phyloP scores from a whole-genome alignment of 768 basidiomycete genomes.

The Naganishia onofrii region DNA sequence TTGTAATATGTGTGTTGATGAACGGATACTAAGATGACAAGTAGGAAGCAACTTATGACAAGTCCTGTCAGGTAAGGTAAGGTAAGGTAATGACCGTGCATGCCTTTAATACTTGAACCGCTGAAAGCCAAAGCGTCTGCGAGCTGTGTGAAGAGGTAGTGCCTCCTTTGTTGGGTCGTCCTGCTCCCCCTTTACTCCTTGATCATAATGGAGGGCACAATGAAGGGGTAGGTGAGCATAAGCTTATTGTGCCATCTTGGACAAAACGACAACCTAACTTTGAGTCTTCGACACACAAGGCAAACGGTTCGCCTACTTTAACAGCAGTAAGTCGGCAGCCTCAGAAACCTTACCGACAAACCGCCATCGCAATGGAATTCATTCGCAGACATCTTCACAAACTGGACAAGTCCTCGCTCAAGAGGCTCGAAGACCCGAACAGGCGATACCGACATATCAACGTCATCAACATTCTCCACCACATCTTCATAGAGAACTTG shows the following conservation, averaged over 20 bases:
- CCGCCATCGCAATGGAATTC: no score
- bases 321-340: no score
- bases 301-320: no score
- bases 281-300: no score
- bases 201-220: neutral
- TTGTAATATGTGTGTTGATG: neutral
- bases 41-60: neutral
- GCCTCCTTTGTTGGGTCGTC: neutral
- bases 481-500: neutral
- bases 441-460: neutral
- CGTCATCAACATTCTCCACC: neutral
- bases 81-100: no score
- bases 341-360: no score
- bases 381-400: neutral
- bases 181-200: neutral
- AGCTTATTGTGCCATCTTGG: neutral
- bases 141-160: neutral
- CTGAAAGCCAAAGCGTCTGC: neutral
- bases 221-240: neutral
- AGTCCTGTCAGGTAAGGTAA: no score
- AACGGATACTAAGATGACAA: neutral
- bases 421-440: neutral
- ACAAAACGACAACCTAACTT: no score
- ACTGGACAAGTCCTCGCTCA: neutral
- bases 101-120: neutral